phyloP scores from a whole-genome alignment of 2,329 filamentous ascomycete genomes.

The Chaetomium sp. region DNA sequence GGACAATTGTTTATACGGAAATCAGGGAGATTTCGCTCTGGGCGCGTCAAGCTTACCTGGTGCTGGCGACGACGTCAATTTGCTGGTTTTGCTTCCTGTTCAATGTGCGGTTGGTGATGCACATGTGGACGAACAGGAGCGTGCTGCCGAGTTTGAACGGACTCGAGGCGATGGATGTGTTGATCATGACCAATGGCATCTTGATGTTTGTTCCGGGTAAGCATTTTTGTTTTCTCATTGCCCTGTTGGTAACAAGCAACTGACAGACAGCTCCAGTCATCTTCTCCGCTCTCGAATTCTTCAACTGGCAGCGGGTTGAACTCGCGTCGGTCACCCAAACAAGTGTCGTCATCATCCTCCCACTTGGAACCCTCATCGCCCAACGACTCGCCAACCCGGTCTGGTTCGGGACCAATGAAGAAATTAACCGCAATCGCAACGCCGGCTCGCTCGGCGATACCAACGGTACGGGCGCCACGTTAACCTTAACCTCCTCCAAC shows the following conservation, averaged over 20 bases:
- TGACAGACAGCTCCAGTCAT: constrained; percentile 34
- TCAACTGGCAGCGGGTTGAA: constrained; percentile 39
- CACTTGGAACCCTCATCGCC: constrained; percentile 46
- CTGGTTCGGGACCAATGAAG: constrained; percentile 21
- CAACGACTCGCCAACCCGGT: constrained; percentile 35
- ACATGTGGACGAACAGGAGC: constrained; percentile 42
- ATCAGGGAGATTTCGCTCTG: constrained; percentile 21
- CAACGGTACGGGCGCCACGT: background rate
- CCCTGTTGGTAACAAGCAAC: background rate
- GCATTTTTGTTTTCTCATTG: constrained; percentile 8
- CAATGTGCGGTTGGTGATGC: constrained; percentile 43
- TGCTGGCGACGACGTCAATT: constrained; percentile 27
- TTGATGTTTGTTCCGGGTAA: constrained; percentile 52
- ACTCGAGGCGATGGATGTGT: constrained; percentile 46
- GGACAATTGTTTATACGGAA: constrained; percentile 24
- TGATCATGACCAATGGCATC: constrained; percentile 49
- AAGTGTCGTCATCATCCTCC: constrained; percentile 45
- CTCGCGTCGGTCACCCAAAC: constrained; percentile 44
- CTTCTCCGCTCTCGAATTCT: constrained; percentile 44
- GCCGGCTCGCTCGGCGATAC: background rate
- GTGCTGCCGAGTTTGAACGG: constrained; percentile 38
- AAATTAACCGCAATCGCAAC: background rate
- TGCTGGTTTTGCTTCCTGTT: constrained; percentile 51
- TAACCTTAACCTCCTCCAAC: background rate
- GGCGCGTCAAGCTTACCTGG: constrained; percentile 33